A percentile compares a stretch with the other conserved stretches of the same genome.
These are phyloP conservation scores for Asclepias syriaca DNA, from an alignment of 257 asterid species.

Conservation along the genomic window DNA sequence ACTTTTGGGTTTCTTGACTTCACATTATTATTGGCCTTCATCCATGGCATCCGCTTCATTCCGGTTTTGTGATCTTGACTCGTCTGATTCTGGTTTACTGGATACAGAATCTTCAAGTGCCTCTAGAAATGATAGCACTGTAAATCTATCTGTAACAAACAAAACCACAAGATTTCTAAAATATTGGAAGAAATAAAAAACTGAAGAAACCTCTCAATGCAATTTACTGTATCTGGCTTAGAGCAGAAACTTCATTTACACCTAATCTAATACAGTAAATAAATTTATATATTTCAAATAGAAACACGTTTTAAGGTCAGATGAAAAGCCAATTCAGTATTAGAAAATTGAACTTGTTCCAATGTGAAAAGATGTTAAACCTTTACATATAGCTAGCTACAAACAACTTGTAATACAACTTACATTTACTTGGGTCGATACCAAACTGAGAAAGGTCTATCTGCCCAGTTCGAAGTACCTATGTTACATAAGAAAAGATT, in stretches of 20 bases:
- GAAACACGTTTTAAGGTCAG: background rate
- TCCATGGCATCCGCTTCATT: constrained; percentile 61
- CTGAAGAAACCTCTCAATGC: background rate
- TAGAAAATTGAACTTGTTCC: background rate
- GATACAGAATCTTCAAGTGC: constrained; percentile 92
- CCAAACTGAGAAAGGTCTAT: constrained; percentile 88
- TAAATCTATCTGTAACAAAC: constrained; percentile 57
- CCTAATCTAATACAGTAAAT: background rate
- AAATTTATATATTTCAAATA: background rate
- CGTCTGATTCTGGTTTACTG: constrained; percentile 38
- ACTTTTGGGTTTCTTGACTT: background rate
- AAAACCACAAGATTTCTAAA: background rate
- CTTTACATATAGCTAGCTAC: background rate
- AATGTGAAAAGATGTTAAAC: background rate
- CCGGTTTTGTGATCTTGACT: constrained; percentile 42
- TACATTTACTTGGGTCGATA: constrained; percentile 82
- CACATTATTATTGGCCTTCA: constrained; percentile 56
- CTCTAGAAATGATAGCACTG: constrained; percentile 92
- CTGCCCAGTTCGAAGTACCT: constrained; percentile 95
- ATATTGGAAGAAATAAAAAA: background rate
- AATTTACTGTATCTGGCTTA: background rate
- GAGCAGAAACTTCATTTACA: background rate
- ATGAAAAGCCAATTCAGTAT: background rate
- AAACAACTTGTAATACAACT: constrained; percentile 18
- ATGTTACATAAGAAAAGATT: constrained; percentile 19